Evolutionary conservation across 352 stramenopile genomes (phyloP), one percentile per base, ranked within the genome.

Genomic region (Globisporangium emineosum): DNA sequence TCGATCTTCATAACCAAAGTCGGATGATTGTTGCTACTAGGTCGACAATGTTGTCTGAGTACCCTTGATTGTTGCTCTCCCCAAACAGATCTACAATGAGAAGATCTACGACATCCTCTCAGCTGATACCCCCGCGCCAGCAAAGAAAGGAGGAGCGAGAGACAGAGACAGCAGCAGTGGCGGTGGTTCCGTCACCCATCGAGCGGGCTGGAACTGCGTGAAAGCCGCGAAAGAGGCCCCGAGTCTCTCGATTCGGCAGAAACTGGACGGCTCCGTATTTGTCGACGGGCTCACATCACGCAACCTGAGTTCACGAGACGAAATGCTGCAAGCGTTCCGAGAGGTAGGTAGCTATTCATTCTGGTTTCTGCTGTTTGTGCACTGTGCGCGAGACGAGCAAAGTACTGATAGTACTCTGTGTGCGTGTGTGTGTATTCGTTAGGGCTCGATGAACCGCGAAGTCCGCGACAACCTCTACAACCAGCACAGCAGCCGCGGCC

Each of bases 391-490:
- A 37, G 9, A 9, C 8, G 8, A 13, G 32, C 12, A 10, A 37
- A 37, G 37, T n/a, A n/a, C 37, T 43, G 37, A 43, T n/a, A n/a
- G n/a, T 43, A 43, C 33, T 43, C 37, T 37, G n/a, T 55, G 19
- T 64, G 25, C 21, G n/a, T 7, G 45, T 13, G 7, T 50, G 3
- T 63, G 17, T 29, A 15, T n/a, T n/a, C n/a, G n/a, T 5, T 52
- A 90, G 79, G 82, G 82, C 7, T 91, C 78, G 2, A 53, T 76
- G 61, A 85, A 91, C 62, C 76, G 79, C 43, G 79, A 91, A 64
- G 78, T 89, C 3, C 78, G 82, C 29, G 79, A 91, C 62, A 91
- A 91, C 52, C 49, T 91, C 5, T 89, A 88, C 72, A 89, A 89
- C 64, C 78, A 90, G 53, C 77, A 83, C 63, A 89, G 76, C 29